Evolutionary conservation across 2,329 filamentous ascomycete genomes (phyloP), one percentile per base, ranked within the genome.

Genomic region (Pyrenophora teres): DNA sequence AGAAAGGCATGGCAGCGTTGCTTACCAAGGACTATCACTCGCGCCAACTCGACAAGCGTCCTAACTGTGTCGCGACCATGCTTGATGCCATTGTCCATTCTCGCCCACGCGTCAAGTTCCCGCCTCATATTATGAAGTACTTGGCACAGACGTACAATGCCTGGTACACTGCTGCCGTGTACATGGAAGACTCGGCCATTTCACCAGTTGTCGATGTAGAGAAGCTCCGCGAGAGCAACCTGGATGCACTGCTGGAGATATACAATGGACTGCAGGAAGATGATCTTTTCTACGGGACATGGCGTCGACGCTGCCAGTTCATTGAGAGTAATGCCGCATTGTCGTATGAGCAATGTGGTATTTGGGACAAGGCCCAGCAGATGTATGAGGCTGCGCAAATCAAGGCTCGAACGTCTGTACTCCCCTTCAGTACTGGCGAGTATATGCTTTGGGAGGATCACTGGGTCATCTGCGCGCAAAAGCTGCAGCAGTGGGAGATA

Each of bases 371-470:
- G 76, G 92, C 95, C 1, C 95, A 99, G 76, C 89, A 90, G 68
- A 88, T 97, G 78, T 99, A 97, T 73, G 94, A 99, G 74, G 88
- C 88, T 49, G 94, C 95, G 0, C 95, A 99, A 74, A 91, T 99
- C 72, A 99, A 97, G 74, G 94, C 95, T 38, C 86, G 95, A 40
- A 97, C 93, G 0, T 94, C 92, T 44, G 90, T 93, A n/a, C 86
- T 97, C 55, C 93, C 94, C 0, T 97, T 97, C 74, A 96, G 93
- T 1, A 90, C 95, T 65, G 92, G 88, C 27, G 94, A 99, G 74
- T 99, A 99, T 75, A 97, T 96, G 84, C 83, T 99, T 1, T 99
- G 94, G 94, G 94, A 99, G 75, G 94, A 99, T 69, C 95, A 99
- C 65, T 99, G 94, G 94, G 87, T 99, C 36, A 83, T 97, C 42